Evolutionary conservation across 2,329 filamentous ascomycete species (phyloP).

Genomic region (Diaporthe helianthi): DNA sequence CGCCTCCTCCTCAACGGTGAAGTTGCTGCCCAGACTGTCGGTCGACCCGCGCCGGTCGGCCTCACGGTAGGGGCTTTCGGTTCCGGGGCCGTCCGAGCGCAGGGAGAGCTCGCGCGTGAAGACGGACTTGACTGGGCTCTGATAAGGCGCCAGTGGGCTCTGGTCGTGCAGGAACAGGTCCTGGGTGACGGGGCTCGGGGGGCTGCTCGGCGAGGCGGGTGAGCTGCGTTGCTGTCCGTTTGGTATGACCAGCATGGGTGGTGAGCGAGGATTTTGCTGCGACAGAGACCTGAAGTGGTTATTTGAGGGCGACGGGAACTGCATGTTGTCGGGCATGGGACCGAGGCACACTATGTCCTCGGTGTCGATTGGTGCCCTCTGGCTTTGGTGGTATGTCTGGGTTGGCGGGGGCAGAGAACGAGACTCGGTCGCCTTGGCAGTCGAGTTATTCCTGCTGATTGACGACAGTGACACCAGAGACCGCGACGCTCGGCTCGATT

Average conservation of each 20-base stretch:
- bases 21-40: slow-evolving; percentile 64
- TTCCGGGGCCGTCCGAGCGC: not conserved
- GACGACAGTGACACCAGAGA: slow-evolving; percentile 35
- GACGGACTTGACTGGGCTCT: slow-evolving; percentile 25
- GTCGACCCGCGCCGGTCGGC: slow-evolving; percentile 39
- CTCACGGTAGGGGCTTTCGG: not conserved
- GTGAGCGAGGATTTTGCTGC: slow-evolving; percentile 9
- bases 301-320: slow-evolving; percentile 45
- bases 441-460: slow-evolving; percentile 42
- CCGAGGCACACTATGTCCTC: slow-evolving; percentile 62
- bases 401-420: slow-evolving; percentile 38
- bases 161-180: slow-evolving; percentile 38
- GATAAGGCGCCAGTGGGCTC: slow-evolving; percentile 27
- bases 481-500: slow-evolving; percentile 37
- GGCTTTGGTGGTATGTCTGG: slow-evolving; percentile 44
- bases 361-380: slow-evolving; percentile 59
- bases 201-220: slow-evolving; percentile 31
- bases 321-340: slow-evolving; percentile 57
- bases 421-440: slow-evolving; percentile 24
- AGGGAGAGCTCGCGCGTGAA: slow-evolving; percentile 29
- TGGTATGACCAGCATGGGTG: slow-evolving; percentile 6
- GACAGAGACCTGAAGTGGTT: slow-evolving; percentile 7
- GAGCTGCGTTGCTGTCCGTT: not conserved
- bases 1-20: slow-evolving; percentile 60
- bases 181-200: slow-evolving; percentile 39